Evolutionary conservation across 345 rosid genomes (phyloP), one percentile per base, ranked within the genome.

Genomic region (Physaria fendleri): DNA sequence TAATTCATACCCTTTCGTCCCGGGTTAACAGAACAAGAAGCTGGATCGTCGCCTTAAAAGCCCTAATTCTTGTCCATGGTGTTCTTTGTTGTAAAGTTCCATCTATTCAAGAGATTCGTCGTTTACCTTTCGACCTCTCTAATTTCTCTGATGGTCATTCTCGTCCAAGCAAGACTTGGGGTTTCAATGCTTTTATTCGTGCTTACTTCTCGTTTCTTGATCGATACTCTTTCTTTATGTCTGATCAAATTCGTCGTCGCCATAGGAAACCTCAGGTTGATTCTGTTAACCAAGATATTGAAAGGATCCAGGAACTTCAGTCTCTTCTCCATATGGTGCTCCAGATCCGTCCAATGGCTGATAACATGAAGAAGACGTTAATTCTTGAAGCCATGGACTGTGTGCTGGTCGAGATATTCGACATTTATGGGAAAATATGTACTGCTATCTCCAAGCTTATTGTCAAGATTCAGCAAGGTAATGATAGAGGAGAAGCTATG

Each of bases 371-470:
- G 69, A 71, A 53, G 41, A 34, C 42, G n/a, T 69, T 91, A 5
- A 73, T 88, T 28, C 77, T 78, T 2, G 96, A 88, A 64, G 96
- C 92, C 17, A 81, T 91, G 95, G 90, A 84, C 65, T 85, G 87
- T 34, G 65, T 88, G 8, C 57, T 84, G 63, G 67, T 81, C 2
- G 96, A 91, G 69, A 73, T 84, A 5, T 82, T 77, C 27, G 79
- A 85, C 43, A 68, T 81, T 39, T 81, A 85, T 56, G 76, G 84
- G 71, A 76, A 65, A 44, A 84, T 88, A 2, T 85, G 88, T 37
- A 77, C 47, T 1, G 80, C 62, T 11, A 67, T 85, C 1, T 79
- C 86, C 0, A 72, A 71, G 24, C 68, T 85, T 62, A 68, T 85
- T 0, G 17, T 74, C 24, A 68, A 65, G 13, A 74, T 81, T 5